Conservation (phyloP, 148 eudicot species). For the Simmondsia chinensis region DNA sequence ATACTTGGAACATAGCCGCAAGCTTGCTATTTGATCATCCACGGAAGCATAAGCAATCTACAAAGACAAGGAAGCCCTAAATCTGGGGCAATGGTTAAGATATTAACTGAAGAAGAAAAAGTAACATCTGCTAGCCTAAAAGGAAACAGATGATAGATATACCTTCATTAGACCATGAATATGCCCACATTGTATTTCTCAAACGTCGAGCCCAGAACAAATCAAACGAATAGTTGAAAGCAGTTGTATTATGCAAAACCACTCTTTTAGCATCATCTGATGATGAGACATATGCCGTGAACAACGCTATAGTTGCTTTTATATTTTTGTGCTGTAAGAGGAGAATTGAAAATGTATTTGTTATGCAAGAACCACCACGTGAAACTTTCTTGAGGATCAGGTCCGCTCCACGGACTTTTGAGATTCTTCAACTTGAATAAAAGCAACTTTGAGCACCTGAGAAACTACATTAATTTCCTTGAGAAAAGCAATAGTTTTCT, state of each 20-base stretch:
- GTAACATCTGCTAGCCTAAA: no score
- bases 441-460: slow-evolving; percentile 84
- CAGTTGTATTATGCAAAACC: slow-evolving; percentile 46
- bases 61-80: no score
- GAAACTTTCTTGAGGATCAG: slow-evolving; percentile 14
- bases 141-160: slow-evolving; percentile 8
- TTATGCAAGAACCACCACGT: slow-evolving; percentile 13
- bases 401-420: slow-evolving; percentile 37
- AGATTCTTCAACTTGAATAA: slow-evolving; percentile 56
- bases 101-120: neutral
- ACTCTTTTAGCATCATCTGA: slow-evolving; percentile 66
- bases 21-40: slow-evolving; percentile 60
- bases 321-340: slow-evolving; percentile 34
- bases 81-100: no score
- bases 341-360: slow-evolving; percentile 17
- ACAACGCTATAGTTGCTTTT: slow-evolving; percentile 59
- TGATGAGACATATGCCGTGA: slow-evolving; percentile 39
- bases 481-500: slow-evolving; percentile 74
- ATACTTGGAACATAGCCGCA: slow-evolving; percentile 81
- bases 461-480: slow-evolving; percentile 72
- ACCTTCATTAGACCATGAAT: slow-evolving; percentile 93
- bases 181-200: slow-evolving; percentile 50
- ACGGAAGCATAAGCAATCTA: slow-evolving; percentile 59
- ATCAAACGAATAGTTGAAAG: slow-evolving; percentile 67
- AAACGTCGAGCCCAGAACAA: slow-evolving; percentile 73